Conservation (phyloP, 2,329 filamentous ascomycete genomes). For the Basipetospora chlamydospora region DNA sequence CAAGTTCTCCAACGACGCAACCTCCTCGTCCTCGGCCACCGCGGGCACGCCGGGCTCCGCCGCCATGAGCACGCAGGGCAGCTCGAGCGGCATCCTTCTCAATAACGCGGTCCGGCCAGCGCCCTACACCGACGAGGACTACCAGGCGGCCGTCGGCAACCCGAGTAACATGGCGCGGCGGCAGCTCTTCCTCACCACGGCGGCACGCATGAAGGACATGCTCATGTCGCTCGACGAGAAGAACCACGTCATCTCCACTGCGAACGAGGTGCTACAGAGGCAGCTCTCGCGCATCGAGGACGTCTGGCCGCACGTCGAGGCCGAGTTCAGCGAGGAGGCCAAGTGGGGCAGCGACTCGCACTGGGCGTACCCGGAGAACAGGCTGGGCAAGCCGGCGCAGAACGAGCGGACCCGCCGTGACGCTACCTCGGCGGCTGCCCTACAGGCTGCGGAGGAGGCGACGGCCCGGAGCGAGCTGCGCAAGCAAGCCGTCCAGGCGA, state of each 20-base stretch:
- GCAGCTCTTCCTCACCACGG: conserved; percentile 63
- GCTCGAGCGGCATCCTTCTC: conserved; percentile 24
- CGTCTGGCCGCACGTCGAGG: conserved; percentile 72
- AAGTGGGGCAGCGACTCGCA: conserved; percentile 83
- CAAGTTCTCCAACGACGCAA: conserved; percentile 25
- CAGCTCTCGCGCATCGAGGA: conserved; percentile 75
- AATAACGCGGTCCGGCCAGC: conserved; percentile 22
- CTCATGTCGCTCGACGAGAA: conserved; percentile 91
- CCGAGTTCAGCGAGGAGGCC: conserved; percentile 87
- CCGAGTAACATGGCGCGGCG: conserved; percentile 49
- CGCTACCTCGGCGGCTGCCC: conserved; percentile 62
- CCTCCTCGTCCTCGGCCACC: conserved; percentile 11
- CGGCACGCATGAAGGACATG: conserved; percentile 67
- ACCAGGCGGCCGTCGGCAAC: conserved; percentile 32
- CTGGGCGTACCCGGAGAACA: conserved; percentile 88
- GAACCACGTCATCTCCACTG: conserved; percentile 88
- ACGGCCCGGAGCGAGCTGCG: conserved; percentile 71
- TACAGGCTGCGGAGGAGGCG: conserved; percentile 68
- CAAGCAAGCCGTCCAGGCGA: conserved; percentile 67
- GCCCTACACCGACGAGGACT: conserved; percentile 27
- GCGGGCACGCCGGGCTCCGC: conserved; percentile 27
- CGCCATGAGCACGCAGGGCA: conserved; percentile 31
- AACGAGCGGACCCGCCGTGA: conserved; percentile 67
- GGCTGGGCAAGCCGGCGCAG: conserved; percentile 47
- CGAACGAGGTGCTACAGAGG: conserved; percentile 75